A percentile compares a stretch with the other conserved stretches of the same genome.
Evolutionary conservation across 805 yeast species (phyloP).

Genomic region (Kluyveromyces aestuarii): DNA sequence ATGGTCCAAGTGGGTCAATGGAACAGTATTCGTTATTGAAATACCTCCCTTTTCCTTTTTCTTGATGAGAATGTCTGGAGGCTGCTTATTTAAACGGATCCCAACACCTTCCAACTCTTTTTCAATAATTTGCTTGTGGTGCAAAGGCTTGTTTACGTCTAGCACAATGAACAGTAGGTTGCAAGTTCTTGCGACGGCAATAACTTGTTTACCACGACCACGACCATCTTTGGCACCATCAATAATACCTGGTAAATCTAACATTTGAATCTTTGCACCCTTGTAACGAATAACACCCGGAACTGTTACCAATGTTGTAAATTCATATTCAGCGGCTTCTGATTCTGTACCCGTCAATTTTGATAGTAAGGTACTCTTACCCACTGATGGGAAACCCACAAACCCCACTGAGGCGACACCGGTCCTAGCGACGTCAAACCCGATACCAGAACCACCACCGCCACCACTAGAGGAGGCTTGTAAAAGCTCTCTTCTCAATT

Average conservation of each 20-base stretch:
- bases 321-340: conserved; percentile 97
- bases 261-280: conserved; percentile 96
- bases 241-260: conserved; percentile 83
- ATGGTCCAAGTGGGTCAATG: conserved; percentile 80
- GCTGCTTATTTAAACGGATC: conserved; percentile 80
- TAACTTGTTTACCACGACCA: conserved; percentile 93
- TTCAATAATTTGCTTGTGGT: conserved; percentile 89
- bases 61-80: conserved; percentile 86
- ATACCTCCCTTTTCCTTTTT: conserved; percentile 96
- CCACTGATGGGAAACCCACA: conserved; percentile 96
- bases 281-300: conserved; percentile 94
- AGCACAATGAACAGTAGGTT: conserved; percentile 85
- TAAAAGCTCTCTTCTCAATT: conserved; percentile 83
- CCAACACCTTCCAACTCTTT: conserved; percentile 97
- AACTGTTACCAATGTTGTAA: conserved; percentile 94
- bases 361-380: conserved; percentile 72
- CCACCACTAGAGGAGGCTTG: conserved; percentile 59
- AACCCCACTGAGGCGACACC: conserved; percentile 97
- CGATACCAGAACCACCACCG: conserved; percentile 89
- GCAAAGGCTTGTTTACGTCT: conserved; percentile 93
- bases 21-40: conserved; percentile 87
- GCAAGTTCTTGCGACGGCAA: conserved; percentile 98
- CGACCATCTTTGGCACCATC: conserved; percentile 90
- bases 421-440: conserved; percentile 97
- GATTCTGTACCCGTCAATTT: conserved; percentile 93